Percentiles rank a stretch among this genome's conserved stretches.
phyloP scores from a whole-genome alignment of 441 rosid genomes.

The Brassica hybrid region DNA sequence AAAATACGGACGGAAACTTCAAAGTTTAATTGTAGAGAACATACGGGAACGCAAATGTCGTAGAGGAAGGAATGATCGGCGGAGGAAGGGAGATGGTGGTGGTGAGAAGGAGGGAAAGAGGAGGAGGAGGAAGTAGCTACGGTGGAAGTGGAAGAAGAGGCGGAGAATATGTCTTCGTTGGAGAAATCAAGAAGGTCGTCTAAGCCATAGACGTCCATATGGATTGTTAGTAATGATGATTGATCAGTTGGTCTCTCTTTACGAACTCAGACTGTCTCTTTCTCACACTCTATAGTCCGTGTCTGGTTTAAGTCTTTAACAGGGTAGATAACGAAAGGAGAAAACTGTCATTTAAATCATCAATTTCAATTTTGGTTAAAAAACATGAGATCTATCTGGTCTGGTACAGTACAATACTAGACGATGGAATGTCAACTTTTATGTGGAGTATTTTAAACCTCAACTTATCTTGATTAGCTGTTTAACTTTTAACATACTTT shows the following conservation, averaged over 20 bases:
- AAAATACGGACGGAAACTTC: not conserved
- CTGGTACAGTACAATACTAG: too few species aligned
- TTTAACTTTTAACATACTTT: too few species aligned
- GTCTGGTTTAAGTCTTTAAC: conserved; percentile 34
- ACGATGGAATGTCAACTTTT: too few species aligned
- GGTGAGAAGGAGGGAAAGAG: conserved; percentile 41
- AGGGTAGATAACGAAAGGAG: not conserved
- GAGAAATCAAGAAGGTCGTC: conserved; percentile 60
- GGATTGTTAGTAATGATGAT: not conserved
- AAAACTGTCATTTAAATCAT: too few species aligned
- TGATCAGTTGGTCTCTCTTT: not conserved
- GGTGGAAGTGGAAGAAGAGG: conserved; percentile 43
- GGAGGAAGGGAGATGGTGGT: conserved; percentile 37
- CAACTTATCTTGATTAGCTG: too few species aligned
- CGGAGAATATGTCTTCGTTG: too few species aligned
- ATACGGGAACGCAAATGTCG: conserved; percentile 64
- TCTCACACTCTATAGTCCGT: conserved; percentile 6
- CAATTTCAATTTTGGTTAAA: too few species aligned
- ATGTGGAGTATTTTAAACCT: too few species aligned
- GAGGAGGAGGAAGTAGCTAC: conserved; percentile 36
- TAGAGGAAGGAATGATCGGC: conserved; percentile 51
- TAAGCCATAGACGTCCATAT: conserved; percentile 61
- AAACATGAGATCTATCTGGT: too few species aligned
- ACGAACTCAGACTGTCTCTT: conserved; percentile 9
- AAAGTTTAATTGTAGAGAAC: not conserved